A percentile compares a stretch with the other conserved stretches of the same genome.
Evolutionary conservation across 2,329 filamentous ascomycete species (phyloP).

Genomic region (Aspergillaceae sp.): DNA sequence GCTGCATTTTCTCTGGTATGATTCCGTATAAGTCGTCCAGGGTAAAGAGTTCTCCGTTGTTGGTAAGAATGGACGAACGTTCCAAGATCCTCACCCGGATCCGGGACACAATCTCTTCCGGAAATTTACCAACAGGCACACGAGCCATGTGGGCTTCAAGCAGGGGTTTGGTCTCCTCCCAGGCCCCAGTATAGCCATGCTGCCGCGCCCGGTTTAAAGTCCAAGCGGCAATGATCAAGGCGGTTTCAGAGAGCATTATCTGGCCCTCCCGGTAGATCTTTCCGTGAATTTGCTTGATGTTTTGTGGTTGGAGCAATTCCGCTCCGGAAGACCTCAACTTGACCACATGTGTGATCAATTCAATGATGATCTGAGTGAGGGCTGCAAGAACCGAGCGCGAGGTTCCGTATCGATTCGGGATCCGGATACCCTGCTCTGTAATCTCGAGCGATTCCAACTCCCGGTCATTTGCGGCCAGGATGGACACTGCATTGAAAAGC

Average conservation of each 20-base stretch:
- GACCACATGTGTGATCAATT: slow-evolving; percentile 32
- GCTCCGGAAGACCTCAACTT: slow-evolving; percentile 24
- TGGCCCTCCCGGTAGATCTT: slow-evolving; percentile 37
- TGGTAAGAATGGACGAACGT: slow-evolving; percentile 23
- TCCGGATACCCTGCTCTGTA: slow-evolving; percentile 21
- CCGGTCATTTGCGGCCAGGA: slow-evolving; percentile 35
- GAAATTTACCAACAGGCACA: slow-evolving; percentile 22
- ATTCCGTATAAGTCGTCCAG: slow-evolving; percentile 22
- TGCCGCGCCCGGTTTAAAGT: slow-evolving; percentile 27
- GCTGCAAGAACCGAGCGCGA: slow-evolving; percentile 32
- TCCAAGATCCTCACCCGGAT: slow-evolving; percentile 26
- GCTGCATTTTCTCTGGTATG: slow-evolving; percentile 21
- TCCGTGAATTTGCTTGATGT: slow-evolving; percentile 33
- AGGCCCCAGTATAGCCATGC: slow-evolving; percentile 14
- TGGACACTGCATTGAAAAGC: slow-evolving; percentile 34
- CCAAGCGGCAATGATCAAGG: slow-evolving; percentile 33
- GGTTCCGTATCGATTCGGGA: slow-evolving; percentile 25
- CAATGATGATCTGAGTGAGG: slow-evolving; percentile 34
- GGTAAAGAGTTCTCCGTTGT: slow-evolving; percentile 29
- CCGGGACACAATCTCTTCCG: slow-evolving; percentile 18
- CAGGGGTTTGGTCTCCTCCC: slow-evolving; percentile 20
- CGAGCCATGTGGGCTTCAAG: slow-evolving; percentile 22
- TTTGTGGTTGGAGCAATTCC: slow-evolving; percentile 22
- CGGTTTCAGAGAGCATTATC: slow-evolving; percentile 31
- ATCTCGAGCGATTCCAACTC: slow-evolving; percentile 30